Conservation (phyloP, 345 rosid genomes). For the Boechera divaricarpa region DNA sequence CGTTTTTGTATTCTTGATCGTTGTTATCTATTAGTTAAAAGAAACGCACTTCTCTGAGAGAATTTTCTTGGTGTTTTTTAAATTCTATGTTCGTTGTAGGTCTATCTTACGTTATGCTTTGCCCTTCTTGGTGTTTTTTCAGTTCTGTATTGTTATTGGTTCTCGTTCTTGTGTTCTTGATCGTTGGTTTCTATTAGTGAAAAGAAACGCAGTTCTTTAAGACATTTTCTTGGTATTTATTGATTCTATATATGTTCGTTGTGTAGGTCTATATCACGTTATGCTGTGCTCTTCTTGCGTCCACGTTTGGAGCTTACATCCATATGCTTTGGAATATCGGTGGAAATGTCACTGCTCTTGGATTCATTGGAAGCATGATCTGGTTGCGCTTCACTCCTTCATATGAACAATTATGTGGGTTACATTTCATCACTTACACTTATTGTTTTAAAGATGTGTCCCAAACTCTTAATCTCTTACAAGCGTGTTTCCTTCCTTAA, state of each 20-base stretch:
- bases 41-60: not conserved
- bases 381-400: slow-evolving; percentile 60
- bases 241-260: not conserved
- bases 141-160: not conserved
- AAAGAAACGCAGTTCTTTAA: not conserved
- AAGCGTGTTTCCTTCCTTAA: not conserved
- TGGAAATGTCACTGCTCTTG: slow-evolving; percentile 45
- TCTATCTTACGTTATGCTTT: slow-evolving; percentile 64
- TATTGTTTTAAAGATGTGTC: not conserved
- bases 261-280: slow-evolving; percentile 69
- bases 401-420: slow-evolving; percentile 50
- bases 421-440: not conserved
- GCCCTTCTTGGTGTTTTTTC: slow-evolving; percentile 50
- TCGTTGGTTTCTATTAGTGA: not conserved
- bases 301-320: slow-evolving; percentile 67
- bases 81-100: slow-evolving; percentile 46
- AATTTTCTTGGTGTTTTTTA: not conserved
- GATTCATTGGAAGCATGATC: slow-evolving; percentile 50
- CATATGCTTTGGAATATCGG: slow-evolving; percentile 75
- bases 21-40: not conserved
- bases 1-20: not conserved
- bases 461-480: not conserved
- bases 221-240: not conserved
- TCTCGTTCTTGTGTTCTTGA: not conserved
- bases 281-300: slow-evolving; percentile 64